Evolutionary conservation across 306 rosid genomes (phyloP).

Genomic region (Vigna unguiculata): DNA sequence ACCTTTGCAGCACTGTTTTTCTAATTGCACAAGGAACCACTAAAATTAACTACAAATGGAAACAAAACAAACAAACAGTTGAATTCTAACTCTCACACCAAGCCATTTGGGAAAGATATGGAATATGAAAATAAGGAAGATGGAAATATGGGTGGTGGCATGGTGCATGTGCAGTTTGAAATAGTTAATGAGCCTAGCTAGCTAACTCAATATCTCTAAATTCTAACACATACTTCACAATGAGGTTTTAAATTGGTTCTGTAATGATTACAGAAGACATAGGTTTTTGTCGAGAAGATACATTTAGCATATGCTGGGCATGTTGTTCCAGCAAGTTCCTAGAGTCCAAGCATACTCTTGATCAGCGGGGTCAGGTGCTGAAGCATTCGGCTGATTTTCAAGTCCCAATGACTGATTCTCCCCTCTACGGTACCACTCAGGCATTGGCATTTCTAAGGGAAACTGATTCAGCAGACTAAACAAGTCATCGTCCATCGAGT

Average conservation of each 20-base stretch:
- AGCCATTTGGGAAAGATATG: neutral
- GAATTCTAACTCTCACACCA: constrained; percentile 26
- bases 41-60: neutral
- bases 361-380: constrained; percentile 7
- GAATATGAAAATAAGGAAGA: neutral
- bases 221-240: neutral
- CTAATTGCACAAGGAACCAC: constrained; percentile 1
- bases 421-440: constrained; percentile 63
- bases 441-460: constrained; percentile 54
- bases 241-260: neutral
- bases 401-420: constrained; percentile 38
- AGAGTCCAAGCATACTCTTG: constrained; percentile 47
- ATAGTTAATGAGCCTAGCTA: constrained; percentile 26
- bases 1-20: neutral
- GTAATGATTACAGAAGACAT: neutral
- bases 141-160: neutral
- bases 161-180: neutral
- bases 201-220: constrained; percentile 19
- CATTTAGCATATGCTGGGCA: constrained; percentile 62
- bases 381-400: constrained; percentile 35
- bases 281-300: neutral
- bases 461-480: constrained; percentile 67
- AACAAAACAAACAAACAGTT: neutral
- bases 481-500: constrained; percentile 72
- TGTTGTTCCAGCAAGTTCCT: constrained; percentile 58